Percentiles rank a stretch among this genome's conserved stretches.
Evolutionary conservation across 192 early-diverging fungal genomes (phyloP).

Genomic region (Coemansia sp.): DNA sequence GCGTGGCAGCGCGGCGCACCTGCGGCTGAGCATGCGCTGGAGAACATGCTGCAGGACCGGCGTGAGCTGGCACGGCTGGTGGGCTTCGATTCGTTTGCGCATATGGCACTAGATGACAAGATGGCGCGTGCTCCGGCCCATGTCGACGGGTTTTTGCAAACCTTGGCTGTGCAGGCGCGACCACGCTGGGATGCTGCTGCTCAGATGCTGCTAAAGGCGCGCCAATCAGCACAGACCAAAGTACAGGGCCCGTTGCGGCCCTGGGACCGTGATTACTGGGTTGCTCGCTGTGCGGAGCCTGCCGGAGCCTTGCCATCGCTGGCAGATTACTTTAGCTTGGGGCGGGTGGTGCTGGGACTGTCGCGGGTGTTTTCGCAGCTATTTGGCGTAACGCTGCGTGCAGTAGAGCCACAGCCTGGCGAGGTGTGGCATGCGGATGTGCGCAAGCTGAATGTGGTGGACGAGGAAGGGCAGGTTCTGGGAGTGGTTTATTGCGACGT

Average conservation of each 20-base stretch:
- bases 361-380: slow-evolving; percentile 80
- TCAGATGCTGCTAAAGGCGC: slow-evolving; percentile 37
- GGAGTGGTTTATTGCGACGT: slow-evolving; percentile 96
- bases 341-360: slow-evolving; percentile 80
- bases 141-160: slow-evolving; percentile 81
- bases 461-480: slow-evolving; percentile 80
- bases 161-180: slow-evolving; percentile 59
- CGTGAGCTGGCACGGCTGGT: slow-evolving; percentile 71
- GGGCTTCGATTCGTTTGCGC: slow-evolving; percentile 77
- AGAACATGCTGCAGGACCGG: slow-evolving; percentile 71
- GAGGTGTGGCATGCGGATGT: slow-evolving; percentile 93
- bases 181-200: slow-evolving; percentile 59
- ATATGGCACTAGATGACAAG: slow-evolving; percentile 85
- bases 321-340: slow-evolving; percentile 81
- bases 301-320: slow-evolving; percentile 52
- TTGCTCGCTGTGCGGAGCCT: slow-evolving; percentile 49
- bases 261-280: slow-evolving; percentile 84
- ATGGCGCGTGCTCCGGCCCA: slow-evolving; percentile 87
- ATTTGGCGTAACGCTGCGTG: slow-evolving; percentile 84
- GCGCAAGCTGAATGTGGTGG: slow-evolving; percentile 84
- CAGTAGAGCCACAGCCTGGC: slow-evolving; percentile 63
- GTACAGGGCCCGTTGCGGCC: slow-evolving; percentile 48
- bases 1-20: slow-evolving; percentile 69
- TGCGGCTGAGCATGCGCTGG: slow-evolving; percentile 65
- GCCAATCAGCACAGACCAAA: not conserved